These are phyloP conservation scores for Pleomassaria siparia DNA, from an alignment of 2,329 filamentous ascomycete genomes.

Conservation along the genomic window DNA sequence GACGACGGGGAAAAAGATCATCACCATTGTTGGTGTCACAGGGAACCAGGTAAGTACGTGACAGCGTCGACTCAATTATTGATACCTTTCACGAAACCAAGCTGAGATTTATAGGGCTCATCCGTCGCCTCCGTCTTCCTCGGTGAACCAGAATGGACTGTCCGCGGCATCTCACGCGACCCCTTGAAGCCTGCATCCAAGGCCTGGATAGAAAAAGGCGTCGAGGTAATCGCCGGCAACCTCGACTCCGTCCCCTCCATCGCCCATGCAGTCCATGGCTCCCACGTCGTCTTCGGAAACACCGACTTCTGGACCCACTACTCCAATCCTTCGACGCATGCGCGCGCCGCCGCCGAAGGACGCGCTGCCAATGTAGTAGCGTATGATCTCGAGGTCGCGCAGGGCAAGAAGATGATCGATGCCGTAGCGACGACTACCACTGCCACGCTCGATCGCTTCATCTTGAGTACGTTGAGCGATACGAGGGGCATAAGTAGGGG, in stretches of 20 bases:
- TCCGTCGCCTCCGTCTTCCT: constrained; percentile 28
- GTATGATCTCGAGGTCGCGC: constrained; percentile 37
- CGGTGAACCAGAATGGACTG: constrained; percentile 19
- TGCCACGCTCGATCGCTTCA: constrained; percentile 45
- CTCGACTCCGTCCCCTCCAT: constrained; percentile 18
- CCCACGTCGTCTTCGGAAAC: constrained; percentile 39
- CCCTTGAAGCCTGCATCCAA: constrained; percentile 39
- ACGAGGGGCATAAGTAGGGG: constrained; percentile 34
- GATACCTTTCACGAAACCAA: neutral
- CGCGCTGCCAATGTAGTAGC: constrained; percentile 33
- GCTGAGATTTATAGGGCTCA: constrained; percentile 13
- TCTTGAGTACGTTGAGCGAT: constrained; percentile 48
- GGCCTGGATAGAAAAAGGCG: constrained; percentile 23
- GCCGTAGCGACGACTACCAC: constrained; percentile 40
- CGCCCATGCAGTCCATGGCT: constrained; percentile 17
- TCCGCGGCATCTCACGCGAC: constrained; percentile 49
- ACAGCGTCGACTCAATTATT: neutral
- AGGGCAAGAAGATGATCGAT: constrained; percentile 45
- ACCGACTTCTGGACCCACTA: constrained; percentile 45
- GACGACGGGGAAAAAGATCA: constrained; percentile 15
- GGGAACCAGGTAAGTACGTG: constrained; percentile 17
- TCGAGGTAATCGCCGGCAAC: constrained; percentile 18
- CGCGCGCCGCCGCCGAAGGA: constrained; percentile 23
- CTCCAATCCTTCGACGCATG: constrained; percentile 15
- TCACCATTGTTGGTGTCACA: constrained; percentile 20